These are phyloP conservation scores for Dactylellina leptospora DNA, from an alignment of 2,329 filamentous ascomycete species.

Conservation along the genomic window DNA sequence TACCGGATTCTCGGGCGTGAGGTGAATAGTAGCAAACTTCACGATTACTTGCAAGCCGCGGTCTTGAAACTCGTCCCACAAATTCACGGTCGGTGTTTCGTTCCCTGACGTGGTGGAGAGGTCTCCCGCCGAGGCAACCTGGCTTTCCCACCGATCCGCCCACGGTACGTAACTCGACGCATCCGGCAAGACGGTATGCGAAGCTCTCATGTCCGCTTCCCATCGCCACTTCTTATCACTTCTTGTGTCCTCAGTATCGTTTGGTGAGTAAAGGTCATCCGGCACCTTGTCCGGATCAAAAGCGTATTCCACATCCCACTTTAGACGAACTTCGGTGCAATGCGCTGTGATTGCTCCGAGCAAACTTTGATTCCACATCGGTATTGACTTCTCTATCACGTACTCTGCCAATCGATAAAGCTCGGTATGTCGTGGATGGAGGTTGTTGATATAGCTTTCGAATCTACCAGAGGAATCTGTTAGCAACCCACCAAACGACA, in stretches of 20 bases:
- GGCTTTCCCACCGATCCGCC: no score
- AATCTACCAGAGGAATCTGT: slow-evolving; percentile 39
- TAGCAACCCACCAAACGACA: no score
- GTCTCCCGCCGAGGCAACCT: no score
- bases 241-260: no score
- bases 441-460: slow-evolving; percentile 47
- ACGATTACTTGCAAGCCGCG: slow-evolving; percentile 66
- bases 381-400: slow-evolving; percentile 11
- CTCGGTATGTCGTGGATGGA: slow-evolving; percentile 33
- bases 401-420: slow-evolving; percentile 11
- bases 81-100: slow-evolving; percentile 15
- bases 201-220: no score
- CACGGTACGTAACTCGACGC: no score
- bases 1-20: slow-evolving; percentile 66
- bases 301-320: slow-evolving; percentile 25
- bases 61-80: slow-evolving; percentile 4
- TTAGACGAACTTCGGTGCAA: not conserved
- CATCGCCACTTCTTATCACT: no score
- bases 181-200: no score
- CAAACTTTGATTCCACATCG: not conserved
- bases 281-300: not conserved
- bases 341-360: slow-evolving; percentile 3
- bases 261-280: no score
- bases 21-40: slow-evolving; percentile 69
- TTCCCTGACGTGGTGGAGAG: not conserved